phyloP scores from a whole-genome alignment of 805 yeast genomes.

The Monosporozyma solicola region DNA sequence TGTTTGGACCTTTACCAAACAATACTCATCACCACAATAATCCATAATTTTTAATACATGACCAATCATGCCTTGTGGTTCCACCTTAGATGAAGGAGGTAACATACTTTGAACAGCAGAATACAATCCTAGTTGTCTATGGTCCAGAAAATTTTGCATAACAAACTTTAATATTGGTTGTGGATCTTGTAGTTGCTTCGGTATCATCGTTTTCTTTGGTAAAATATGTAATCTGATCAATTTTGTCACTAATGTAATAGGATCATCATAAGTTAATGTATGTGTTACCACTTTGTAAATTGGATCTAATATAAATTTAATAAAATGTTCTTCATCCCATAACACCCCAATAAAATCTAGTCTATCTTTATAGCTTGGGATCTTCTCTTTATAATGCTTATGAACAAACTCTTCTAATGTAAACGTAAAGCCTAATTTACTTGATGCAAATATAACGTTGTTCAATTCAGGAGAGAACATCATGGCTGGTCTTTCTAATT shows the following conservation, averaged over 20 bases:
- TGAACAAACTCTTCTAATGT: constrained; percentile 55
- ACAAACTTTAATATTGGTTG: constrained; percentile 49
- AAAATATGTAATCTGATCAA: neutral
- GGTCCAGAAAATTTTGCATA: constrained; percentile 43
- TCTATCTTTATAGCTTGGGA: constrained; percentile 25
- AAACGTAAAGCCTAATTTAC: constrained; percentile 54
- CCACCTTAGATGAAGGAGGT: neutral
- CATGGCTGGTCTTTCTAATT: constrained; percentile 28
- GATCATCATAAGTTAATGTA: constrained; percentile 36
- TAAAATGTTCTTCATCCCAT: constrained; percentile 64
- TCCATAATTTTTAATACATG: constrained; percentile 52
- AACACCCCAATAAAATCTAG: constrained; percentile 43
- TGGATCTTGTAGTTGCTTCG: constrained; percentile 36
- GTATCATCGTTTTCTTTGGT: neutral
- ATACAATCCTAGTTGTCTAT: constrained; percentile 42
- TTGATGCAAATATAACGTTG: constrained; percentile 70
- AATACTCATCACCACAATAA: constrained; percentile 45
- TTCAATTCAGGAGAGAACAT: constrained; percentile 49
- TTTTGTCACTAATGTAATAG: neutral
- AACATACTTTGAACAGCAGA: constrained; percentile 25
- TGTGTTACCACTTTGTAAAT: constrained; percentile 64
- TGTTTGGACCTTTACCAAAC: constrained; percentile 48
- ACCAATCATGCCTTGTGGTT: constrained; percentile 24
- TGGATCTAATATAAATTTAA: constrained; percentile 61
- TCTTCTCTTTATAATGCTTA: constrained; percentile 34